Evolutionary conservation across 2,329 filamentous ascomycete genomes (phyloP).

Genomic region (Aspergillus sojae): DNA sequence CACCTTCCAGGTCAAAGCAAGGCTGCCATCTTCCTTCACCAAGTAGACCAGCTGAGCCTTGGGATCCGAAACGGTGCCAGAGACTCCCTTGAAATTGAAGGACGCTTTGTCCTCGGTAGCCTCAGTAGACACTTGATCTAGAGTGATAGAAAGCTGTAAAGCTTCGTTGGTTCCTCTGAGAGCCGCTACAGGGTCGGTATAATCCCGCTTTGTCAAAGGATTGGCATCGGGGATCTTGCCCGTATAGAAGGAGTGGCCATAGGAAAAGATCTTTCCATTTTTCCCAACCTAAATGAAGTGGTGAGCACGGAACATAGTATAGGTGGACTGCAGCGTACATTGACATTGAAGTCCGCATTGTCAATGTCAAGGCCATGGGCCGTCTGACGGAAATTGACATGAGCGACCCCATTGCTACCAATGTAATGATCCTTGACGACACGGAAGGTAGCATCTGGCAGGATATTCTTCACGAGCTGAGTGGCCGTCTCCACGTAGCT

Average conservation of each 20-base stretch:
- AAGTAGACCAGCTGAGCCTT: slow-evolving; percentile 18
- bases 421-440: slow-evolving; percentile 19
- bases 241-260: slow-evolving; percentile 19
- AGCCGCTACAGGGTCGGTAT: slow-evolving; percentile 11
- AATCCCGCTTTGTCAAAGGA: slow-evolving; percentile 1
- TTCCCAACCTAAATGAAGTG: slow-evolving; percentile 10
- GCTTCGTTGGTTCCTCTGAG: slow-evolving; percentile 4
- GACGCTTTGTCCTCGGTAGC: background rate
- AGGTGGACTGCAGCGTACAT: slow-evolving; percentile 6
- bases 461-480: slow-evolving; percentile 8
- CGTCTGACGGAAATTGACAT: slow-evolving; percentile 20
- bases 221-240: slow-evolving; percentile 9
- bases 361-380: slow-evolving; percentile 19
- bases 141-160: slow-evolving; percentile 10
- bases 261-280: slow-evolving; percentile 19
- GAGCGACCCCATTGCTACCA: slow-evolving; percentile 18
- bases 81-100: slow-evolving; percentile 13
- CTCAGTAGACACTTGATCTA: slow-evolving; percentile 2
- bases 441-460: slow-evolving; percentile 13
- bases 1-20: slow-evolving; percentile 15
- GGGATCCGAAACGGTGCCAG: slow-evolving; percentile 17
- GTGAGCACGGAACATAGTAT: background rate
- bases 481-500: slow-evolving; percentile 13
- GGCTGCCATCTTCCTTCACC: slow-evolving; percentile 6
- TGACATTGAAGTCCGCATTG: slow-evolving; percentile 22